Evolutionary conservation across 75 land plant genomes (phyloP), one percentile per base, ranked within the genome.

Genomic region (Pinus albicaulis): DNA sequence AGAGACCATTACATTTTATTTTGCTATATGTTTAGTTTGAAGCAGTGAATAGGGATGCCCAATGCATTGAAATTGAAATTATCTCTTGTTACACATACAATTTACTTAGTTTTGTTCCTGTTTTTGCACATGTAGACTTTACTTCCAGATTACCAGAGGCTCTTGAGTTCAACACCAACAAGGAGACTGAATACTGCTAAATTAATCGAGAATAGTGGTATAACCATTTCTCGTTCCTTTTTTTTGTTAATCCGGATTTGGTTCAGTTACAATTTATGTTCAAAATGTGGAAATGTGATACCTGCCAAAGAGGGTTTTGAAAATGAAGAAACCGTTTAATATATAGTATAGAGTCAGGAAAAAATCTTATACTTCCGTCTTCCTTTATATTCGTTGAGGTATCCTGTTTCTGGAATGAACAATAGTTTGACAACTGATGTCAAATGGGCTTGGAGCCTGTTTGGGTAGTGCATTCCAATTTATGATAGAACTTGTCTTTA

Each of bases 131-230:
- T 78, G 65, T 90, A 98, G 99, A 89, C 93, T 80, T 83, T 98
- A 72, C 96, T 98, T 83, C 98, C 99, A 79, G 99, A 98, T 83
- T 98, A 98, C 77, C 99, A 95, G 78, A 88, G 96, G 81, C 94
- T 98, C 19, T 82, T 98, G 86, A 92, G 94, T 59, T 93, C 98
- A 44, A 79, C 76, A 66, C 98, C 99, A 64, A 81, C 90, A 62
- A 87, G 92, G 73, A 89, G 99, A 81, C 71, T 98, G 76, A 98
- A 98, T 84, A 69, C 98, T 53, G 86, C 94, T 61, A 98, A 98
- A 81, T 91, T 98, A 81, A 79, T 95, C 53, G 98, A 98, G 58
- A 98, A 93, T 76, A 88, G 98, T 83, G 98, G 99, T 96, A 62
- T 79, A 83, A 10, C 14, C 25, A 48, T 28, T 38, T 73, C 74